Base-by-base conservation (phyloP, 129 eudicot species). In the Solidago caesia region DNA sequence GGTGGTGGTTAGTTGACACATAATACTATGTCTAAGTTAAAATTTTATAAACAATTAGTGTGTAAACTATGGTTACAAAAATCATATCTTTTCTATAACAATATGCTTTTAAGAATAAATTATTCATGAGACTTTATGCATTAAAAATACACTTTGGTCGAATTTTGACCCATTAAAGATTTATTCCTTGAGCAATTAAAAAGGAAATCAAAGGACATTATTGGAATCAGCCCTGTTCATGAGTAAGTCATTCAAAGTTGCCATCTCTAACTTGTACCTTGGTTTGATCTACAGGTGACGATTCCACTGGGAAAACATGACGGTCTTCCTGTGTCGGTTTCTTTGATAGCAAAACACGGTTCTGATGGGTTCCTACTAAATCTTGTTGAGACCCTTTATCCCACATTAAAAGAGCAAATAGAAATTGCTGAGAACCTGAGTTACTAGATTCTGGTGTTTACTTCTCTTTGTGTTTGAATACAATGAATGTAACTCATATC, bases 321-420 rank as follows among this genome's bases (percentile, higher is more conserved):
- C 1, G 74, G 75, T 86, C 98, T 92, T 77, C 98, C 98, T 26
- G 88, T 92, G 44, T 67, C 98, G n/a, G 84, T 92, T 81, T 92
- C 98, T 27, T 86, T 92, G 75, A 43, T 92, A 76, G 98, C 98
- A 16, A 92, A 86, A 51, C 95, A 88, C 68, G 98, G 96, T 55
- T 86, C 92, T n/a, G 98, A 92, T 81, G 81, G 88, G 67, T 87
- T 89, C 82, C 77, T 92, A 49, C 83, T 92, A 61, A 83, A 76
- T 74, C 72, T 92, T 74, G 96, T 88, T 45, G 90, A 92, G 76
- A 55, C 76, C 25, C 74, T 89, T 70, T 61, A 82, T 60, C 76
- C 52, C 51, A 72, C 80, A 13, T 73, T 92, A 71, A 80, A 87
- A 74, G 84, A 83, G 44, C 75, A 87, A 44, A 52, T 81, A 57